Base-by-base conservation (phyloP, 495 filamentous ascomycete species). In the Entonaema liquescens region DNA sequence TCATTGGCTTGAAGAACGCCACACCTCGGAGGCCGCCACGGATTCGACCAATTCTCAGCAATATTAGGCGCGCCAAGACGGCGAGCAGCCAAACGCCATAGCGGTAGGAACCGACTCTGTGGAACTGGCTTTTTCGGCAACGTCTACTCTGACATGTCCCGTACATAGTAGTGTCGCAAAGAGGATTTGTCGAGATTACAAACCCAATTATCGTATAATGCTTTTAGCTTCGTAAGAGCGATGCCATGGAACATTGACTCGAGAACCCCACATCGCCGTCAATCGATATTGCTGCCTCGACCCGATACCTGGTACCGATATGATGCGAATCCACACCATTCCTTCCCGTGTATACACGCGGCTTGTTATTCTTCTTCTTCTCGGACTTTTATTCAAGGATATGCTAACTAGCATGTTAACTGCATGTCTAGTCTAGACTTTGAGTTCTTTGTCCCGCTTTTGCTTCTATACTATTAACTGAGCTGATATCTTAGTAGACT, bases 11-110 rank as follows among this genome's bases (percentile, higher is more conserved):
- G 49, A 38, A 38, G 29, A 47, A 64, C 60, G 65, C 70, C 65
- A 68, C 70, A 72, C 56, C 70, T 68, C 70, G 70, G 70, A 65
- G 70, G 65, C 65, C 60, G 55, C 55, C 58, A 62, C 35, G 25
- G 49, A 47, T 61, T 65, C 49, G 58, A 42, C 52, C 17, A 66
- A 33, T 29, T 29, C 52, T 65, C 33, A 44, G 56, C 29, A 42
- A 28, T 35, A 26, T 53, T 62, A 49, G 62, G 21, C 44, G 49
- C 52, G 62, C 66, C 59, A 71, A 71, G 67, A 55, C 62, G 53
- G 62, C 58, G 59, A 57, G 57, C 25, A 70, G 50, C 29, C 23
- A 55, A 61, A 62, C 65, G 35, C 44, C 57, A 28, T 54, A 55
- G 62, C 53, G 57, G 59, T 59, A 56, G 57, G 23, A 59, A 54